These are phyloP conservation scores for Annulohypoxylon nitens DNA, from an alignment of 495 filamentous ascomycete species.

Conservation along the genomic window DNA sequence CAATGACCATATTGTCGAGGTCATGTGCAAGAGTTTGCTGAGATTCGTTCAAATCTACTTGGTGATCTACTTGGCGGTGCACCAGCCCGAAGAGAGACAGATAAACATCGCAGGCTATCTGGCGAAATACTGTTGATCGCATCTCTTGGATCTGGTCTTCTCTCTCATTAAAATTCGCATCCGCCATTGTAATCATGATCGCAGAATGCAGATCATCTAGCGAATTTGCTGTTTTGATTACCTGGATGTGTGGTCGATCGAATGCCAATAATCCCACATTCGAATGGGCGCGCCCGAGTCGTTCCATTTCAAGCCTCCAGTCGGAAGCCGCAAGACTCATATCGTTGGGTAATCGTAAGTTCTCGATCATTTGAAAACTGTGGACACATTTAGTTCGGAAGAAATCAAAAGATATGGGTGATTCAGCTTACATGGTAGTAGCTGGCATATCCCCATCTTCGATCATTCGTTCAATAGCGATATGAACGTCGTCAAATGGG, in stretches of 20 bases:
- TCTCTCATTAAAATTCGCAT: slow-evolving; percentile 1
- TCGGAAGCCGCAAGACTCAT: slow-evolving; percentile 24
- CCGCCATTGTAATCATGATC: slow-evolving; percentile 20
- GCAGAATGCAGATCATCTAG: slow-evolving; percentile 33
- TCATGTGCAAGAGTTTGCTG: slow-evolving; percentile 24
- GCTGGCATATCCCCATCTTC: slow-evolving; percentile 30
- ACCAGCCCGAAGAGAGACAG: slow-evolving; percentile 45
- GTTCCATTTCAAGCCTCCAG: slow-evolving; percentile 41
- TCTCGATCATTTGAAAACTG: slow-evolving; percentile 45
- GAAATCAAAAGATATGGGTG: not conserved
- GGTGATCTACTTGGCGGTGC: slow-evolving; percentile 32
- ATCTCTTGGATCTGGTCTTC: slow-evolving; percentile 15
- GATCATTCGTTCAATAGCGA: slow-evolving; percentile 26
- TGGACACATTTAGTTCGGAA: slow-evolving; percentile 23
- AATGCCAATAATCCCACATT: slow-evolving; percentile 30
- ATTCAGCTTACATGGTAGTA: slow-evolving; percentile 46
- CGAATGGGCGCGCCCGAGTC: slow-evolving; percentile 33
- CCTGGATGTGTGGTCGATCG: slow-evolving; percentile 22
- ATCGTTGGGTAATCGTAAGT: slow-evolving; percentile 21
- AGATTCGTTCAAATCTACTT: slow-evolving; percentile 14
- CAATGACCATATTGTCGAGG: slow-evolving; percentile 39
- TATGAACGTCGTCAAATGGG: slow-evolving; percentile 38
- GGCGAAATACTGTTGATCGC: slow-evolving; percentile 17
- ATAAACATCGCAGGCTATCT: slow-evolving; percentile 47
- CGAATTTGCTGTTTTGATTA: slow-evolving; percentile 23